Evolutionary conservation across 176 grass and related monocot species (phyloP).

Genomic region (Tillandsia fasciculata): DNA sequence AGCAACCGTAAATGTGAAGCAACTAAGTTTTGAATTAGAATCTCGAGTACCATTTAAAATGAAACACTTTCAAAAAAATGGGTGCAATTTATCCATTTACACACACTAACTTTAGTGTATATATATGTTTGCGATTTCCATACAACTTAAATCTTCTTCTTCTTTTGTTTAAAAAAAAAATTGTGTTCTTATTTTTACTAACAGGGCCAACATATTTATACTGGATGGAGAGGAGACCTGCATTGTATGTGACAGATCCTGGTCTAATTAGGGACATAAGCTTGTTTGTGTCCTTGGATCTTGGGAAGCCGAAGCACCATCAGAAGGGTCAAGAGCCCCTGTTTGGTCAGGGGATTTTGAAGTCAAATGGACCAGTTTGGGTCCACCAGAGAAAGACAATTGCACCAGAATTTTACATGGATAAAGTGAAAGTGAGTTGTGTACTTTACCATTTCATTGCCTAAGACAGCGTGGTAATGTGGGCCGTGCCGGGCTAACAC

Average conservation of each 20-base stretch:
- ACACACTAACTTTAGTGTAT: too few relatives aligned
- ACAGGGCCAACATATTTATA: slow-evolving; percentile 65
- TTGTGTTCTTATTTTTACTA: too few relatives aligned
- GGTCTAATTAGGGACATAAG: slow-evolving; percentile 69
- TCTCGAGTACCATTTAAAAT: too few relatives aligned
- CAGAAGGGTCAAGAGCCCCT: slow-evolving; percentile 81
- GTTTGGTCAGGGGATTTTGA: slow-evolving; percentile 72
- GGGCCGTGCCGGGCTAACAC: too few relatives aligned
- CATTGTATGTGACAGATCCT: slow-evolving; percentile 79
- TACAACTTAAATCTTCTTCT: too few relatives aligned
- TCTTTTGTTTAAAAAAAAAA: too few relatives aligned
- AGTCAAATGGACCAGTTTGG: slow-evolving; percentile 61
- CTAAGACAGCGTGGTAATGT: not conserved
- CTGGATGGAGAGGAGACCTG: slow-evolving; percentile 57
- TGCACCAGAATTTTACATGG: slow-evolving; percentile 77
- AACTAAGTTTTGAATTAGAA: too few relatives aligned
- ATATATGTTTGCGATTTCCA: too few relatives aligned
- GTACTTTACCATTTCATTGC: not conserved
- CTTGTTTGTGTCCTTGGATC: slow-evolving; percentile 57
- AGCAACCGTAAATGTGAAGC: too few relatives aligned
- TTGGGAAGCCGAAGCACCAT: slow-evolving; percentile 76
- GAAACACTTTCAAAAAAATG: too few relatives aligned
- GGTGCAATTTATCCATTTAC: too few relatives aligned
- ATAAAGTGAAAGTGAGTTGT: slow-evolving; percentile 39
- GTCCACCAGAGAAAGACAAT: slow-evolving; percentile 68